Conservation (phyloP, 768 basidiomycete species). For the Suillus subalutaceus region DNA sequence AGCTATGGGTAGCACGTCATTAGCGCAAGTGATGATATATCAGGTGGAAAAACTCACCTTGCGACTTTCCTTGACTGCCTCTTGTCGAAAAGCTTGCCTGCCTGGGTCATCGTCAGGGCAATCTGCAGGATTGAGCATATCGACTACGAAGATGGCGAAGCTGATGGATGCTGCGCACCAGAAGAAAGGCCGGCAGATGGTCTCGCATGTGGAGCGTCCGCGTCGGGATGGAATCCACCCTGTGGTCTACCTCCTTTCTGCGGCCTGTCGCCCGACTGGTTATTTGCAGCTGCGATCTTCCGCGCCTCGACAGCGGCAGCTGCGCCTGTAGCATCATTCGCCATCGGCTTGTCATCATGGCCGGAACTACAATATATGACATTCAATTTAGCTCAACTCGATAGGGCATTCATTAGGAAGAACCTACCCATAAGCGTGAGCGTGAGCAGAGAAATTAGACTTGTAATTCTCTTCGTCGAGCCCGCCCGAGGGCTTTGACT, state of each 20-base stretch:
- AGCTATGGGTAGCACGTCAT: slow-evolving; percentile 16
- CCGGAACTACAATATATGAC: not conserved
- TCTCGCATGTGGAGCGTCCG: not conserved
- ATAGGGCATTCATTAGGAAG: too few relatives aligned
- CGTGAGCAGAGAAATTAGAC: slow-evolving; percentile 29
- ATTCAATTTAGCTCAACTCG: not conserved
- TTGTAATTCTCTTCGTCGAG: slow-evolving; percentile 20
- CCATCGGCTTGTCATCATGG: slow-evolving; percentile 27
- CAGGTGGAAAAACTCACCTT: too few relatives aligned
- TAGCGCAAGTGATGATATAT: not conserved
- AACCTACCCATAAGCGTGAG: slow-evolving; percentile 35
- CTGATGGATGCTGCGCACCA: slow-evolving; percentile 7
- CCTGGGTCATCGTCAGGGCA: too few relatives aligned
- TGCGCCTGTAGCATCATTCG: slow-evolving; percentile 26
- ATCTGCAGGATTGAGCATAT: too few relatives aligned
- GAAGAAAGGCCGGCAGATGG: slow-evolving; percentile 21
- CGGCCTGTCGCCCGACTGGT: too few relatives aligned
- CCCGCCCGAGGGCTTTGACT: not conserved
- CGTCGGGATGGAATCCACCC: too few relatives aligned
- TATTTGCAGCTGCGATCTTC: too few relatives aligned
- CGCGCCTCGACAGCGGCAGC: too few relatives aligned
- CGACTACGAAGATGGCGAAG: not conserved
- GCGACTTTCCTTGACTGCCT: too few relatives aligned
- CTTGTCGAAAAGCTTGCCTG: too few relatives aligned
- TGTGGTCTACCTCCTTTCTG: too few relatives aligned